Conservation (phyloP, 116 monocot species). For the Phalaenopsis hybrid region DNA sequence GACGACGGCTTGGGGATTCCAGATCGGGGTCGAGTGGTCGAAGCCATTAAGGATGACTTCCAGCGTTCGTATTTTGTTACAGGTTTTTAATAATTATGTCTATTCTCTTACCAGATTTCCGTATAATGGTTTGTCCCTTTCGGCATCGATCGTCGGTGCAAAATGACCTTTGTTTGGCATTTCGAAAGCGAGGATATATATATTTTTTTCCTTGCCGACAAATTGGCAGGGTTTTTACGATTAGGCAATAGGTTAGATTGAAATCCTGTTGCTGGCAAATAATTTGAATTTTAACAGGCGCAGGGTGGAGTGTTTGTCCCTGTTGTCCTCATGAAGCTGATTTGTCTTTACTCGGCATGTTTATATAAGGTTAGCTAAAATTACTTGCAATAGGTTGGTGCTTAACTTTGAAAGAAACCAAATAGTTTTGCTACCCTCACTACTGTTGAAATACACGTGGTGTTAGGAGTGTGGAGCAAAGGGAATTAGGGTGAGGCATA, state of each 20-base stretch:
- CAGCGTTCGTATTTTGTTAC: conserved; percentile 86
- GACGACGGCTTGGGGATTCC: conserved; percentile 5
- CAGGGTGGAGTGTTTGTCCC: background rate
- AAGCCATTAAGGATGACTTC: conserved; percentile 78
- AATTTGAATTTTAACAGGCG: background rate
- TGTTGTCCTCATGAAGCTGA: background rate
- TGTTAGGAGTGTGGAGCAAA: background rate
- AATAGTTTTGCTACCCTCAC: background rate
- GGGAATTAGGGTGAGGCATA: background rate
- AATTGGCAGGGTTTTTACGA: too few relatives aligned
- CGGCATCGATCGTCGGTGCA: too few relatives aligned
- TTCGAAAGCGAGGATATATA: too few relatives aligned
- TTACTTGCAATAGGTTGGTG: background rate
- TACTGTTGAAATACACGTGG: background rate
- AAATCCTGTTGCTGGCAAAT: background rate
- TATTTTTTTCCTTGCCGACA: too few relatives aligned
- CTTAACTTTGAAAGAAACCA: background rate
- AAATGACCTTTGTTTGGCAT: too few relatives aligned
- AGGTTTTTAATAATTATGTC: conserved; percentile 25
- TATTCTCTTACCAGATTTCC: background rate
- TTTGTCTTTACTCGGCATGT: background rate
- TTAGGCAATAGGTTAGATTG: background rate
- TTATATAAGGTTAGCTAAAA: background rate
- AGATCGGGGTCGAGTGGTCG: conserved; percentile 39
- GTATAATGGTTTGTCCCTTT: background rate